Conservation (phyloP, 2,329 filamentous ascomycete species). For the Alternaria rosae region DNA sequence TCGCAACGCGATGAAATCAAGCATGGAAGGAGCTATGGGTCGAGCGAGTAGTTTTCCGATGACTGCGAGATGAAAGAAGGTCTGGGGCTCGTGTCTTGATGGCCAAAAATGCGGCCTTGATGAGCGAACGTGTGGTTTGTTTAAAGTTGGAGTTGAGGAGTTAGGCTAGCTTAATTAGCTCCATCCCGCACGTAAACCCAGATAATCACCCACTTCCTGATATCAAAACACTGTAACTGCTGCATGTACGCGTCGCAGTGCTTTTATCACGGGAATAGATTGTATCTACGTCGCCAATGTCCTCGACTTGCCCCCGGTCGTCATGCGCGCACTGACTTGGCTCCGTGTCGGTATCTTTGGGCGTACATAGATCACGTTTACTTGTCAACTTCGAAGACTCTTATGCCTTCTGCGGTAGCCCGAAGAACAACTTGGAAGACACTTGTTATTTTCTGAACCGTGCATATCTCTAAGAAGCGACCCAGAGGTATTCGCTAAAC, state of each 20-base stretch:
- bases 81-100: constrained; percentile 42
- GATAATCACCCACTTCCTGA: constrained; percentile 11
- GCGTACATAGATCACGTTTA: not conserved
- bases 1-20: constrained; percentile 49
- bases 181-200: constrained; percentile 13
- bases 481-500: not conserved
- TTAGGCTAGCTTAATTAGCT: too few relatives aligned
- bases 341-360: not conserved
- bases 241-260: not conserved
- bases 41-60: constrained; percentile 37
- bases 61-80: constrained; percentile 45
- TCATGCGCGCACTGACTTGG: not conserved
- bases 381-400: not conserved
- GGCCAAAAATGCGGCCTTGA: constrained; percentile 39
- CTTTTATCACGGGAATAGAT: not conserved
- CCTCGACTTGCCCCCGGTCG: not conserved
- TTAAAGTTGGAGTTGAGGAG: too few relatives aligned
- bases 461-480: not conserved
- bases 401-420: not conserved
- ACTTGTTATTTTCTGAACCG: not conserved
- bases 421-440: not conserved
- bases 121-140: constrained; percentile 11
- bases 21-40: constrained; percentile 45
- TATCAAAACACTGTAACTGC: constrained; percentile 9
- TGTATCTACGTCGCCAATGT: not conserved